Evolutionary conservation across 305 asterid genomes (phyloP).

Genomic region (Solanum hybrid): DNA sequence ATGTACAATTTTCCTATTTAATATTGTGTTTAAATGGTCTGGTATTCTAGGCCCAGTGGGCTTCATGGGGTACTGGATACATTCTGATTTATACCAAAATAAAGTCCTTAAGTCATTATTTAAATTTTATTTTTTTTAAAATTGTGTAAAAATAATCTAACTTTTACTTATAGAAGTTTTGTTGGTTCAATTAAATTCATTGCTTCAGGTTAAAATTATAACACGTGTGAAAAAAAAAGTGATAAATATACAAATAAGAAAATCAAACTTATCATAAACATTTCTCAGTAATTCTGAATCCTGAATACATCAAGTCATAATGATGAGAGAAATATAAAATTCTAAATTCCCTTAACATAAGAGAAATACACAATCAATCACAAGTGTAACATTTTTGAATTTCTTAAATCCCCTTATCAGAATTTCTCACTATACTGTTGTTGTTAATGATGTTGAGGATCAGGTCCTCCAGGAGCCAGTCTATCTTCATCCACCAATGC

Average conservation of each 20-base stretch:
- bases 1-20: no score
- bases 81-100: neutral
- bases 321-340: neutral
- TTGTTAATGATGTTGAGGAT: conserved; percentile 34
- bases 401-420: neutral
- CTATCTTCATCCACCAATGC: conserved; percentile 17
- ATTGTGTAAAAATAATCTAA: no score
- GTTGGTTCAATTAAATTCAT: neutral
- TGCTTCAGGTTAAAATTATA: neutral
- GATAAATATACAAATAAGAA: neutral
- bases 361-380: neutral
- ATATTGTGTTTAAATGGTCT: neutral
- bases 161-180: no score
- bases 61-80: neutral
- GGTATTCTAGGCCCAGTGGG: neutral
- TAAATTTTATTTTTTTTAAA: no score
- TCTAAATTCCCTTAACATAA: neutral
- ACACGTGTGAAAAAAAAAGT: neutral
- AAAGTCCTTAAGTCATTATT: neutral
- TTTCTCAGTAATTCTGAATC: neutral
- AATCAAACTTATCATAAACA: neutral
- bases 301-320: neutral
- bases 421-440: neutral
- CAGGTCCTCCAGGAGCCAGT: conserved; percentile 49
- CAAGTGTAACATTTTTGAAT: neutral